phyloP scores from a whole-genome alignment of 2,329 filamentous ascomycete genomes.

The Verticillium nubilum region DNA sequence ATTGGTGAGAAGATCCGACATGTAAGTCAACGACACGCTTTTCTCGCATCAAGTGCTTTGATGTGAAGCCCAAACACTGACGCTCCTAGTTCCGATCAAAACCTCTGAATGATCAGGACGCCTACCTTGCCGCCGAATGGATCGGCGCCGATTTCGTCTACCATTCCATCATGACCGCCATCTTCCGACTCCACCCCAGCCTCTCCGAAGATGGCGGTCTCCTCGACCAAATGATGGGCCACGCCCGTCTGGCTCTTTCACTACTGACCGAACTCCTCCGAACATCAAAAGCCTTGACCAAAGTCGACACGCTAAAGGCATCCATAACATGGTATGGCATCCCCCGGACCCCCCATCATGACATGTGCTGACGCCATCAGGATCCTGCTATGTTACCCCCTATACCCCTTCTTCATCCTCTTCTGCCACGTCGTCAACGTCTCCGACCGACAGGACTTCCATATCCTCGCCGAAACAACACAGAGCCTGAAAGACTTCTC shows the following conservation, averaged over 20 bases:
- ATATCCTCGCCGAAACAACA: background rate
- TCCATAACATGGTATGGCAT: background rate
- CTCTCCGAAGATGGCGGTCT: background rate
- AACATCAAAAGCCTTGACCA: background rate
- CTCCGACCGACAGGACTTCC: background rate
- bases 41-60: background rate
- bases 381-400: background rate
- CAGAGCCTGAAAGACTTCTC: background rate
- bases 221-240: background rate
- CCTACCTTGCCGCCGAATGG: conserved; percentile 1
- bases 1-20: conserved; percentile 1
- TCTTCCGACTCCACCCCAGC: background rate
- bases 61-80: background rate
- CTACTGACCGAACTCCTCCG: background rate
- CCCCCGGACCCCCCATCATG: background rate
- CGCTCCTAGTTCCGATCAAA: background rate
- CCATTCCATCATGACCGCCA: conserved; percentile 1
- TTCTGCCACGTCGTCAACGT: conserved; percentile 1
- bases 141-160: conserved; percentile 1
- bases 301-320: background rate
- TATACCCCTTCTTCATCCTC: conserved; percentile 1
- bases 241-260: background rate
- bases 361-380: background rate
- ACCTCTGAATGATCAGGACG: background rate
- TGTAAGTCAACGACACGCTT: background rate